Percentiles rank a stretch among this genome's conserved stretches.
Evolutionary conservation across 2,329 filamentous ascomycete genomes (phyloP).

Genomic region (Colletotrichum agaves): DNA sequence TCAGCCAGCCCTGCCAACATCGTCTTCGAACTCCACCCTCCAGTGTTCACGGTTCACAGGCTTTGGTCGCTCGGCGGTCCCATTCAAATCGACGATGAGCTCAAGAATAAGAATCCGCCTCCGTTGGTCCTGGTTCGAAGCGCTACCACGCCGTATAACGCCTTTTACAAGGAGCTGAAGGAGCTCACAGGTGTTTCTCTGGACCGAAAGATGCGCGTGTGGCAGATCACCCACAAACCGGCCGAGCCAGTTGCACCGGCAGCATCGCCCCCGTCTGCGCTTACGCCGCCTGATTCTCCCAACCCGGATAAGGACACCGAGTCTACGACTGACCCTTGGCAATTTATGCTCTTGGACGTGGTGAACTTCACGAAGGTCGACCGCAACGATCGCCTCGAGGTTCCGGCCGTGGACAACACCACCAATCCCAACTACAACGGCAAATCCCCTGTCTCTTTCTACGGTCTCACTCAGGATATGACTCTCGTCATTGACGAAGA

Average conservation of each 20-base stretch:
- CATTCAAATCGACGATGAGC: slow-evolving; percentile 64
- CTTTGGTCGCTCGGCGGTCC: slow-evolving; percentile 72
- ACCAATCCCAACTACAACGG: slow-evolving; percentile 83
- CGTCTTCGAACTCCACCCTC: slow-evolving; percentile 85
- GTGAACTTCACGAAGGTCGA: slow-evolving; percentile 61
- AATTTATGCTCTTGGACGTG: slow-evolving; percentile 56
- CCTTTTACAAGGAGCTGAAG: slow-evolving; percentile 83
- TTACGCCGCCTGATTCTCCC: slow-evolving; percentile 56
- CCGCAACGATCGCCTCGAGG: slow-evolving; percentile 30
- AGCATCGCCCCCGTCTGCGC: slow-evolving; percentile 49
- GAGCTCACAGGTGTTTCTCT: slow-evolving; percentile 72
- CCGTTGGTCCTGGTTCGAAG: slow-evolving; percentile 78
- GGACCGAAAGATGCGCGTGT: slow-evolving; percentile 80
- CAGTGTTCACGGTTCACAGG: slow-evolving; percentile 85
- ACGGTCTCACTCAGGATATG: slow-evolving; percentile 77
- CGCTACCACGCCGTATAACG: slow-evolving; percentile 73
- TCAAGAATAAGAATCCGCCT: slow-evolving; percentile 72
- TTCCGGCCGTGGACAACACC: slow-evolving; percentile 69
- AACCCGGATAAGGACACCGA: slow-evolving; percentile 44
- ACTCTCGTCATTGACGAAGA: slow-evolving; percentile 87
- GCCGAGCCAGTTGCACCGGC: slow-evolving; percentile 47
- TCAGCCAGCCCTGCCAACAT: slow-evolving; percentile 70
- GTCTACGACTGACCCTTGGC: slow-evolving; percentile 48
- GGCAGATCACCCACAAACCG: slow-evolving; percentile 66
- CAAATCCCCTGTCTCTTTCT: slow-evolving; percentile 69